These are phyloP conservation scores for Erucastrum elatum DNA, from an alignment of 345 rosid genomes.

Conservation along the genomic window DNA sequence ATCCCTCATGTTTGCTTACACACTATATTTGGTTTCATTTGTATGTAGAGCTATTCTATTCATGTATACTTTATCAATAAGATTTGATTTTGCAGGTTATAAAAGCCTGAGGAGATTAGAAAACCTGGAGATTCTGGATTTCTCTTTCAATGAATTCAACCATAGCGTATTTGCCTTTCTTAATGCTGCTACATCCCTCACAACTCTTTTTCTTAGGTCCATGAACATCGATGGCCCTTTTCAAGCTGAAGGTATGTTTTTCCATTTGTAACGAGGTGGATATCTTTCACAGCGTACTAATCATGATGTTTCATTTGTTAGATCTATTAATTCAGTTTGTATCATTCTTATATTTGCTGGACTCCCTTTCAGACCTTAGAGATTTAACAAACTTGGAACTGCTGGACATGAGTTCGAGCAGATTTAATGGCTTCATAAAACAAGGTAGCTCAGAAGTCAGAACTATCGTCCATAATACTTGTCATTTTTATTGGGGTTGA, in stretches of 20 bases:
- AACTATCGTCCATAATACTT: background rate
- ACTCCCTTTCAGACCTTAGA: background rate
- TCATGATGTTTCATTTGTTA: too few species aligned
- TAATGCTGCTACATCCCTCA: background rate
- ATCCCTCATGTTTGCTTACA: too few species aligned
- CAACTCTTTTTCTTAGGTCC: too few species aligned
- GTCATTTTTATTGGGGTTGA: too few species aligned
- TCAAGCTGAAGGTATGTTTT: too few species aligned
- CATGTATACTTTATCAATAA: background rate
- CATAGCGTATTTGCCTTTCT: background rate
- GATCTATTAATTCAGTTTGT: too few species aligned
- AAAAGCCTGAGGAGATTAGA: background rate
- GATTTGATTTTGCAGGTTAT: background rate
- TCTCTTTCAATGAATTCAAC: background rate
- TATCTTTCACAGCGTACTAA: background rate
- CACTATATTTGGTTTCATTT: too few species aligned
- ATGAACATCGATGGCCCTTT: too few species aligned
- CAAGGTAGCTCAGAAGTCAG: background rate
- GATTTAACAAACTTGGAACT: background rate
- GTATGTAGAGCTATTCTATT: too few species aligned
- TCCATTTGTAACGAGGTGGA: background rate
- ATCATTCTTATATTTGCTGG: background rate
- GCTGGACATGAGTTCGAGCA: background rate
- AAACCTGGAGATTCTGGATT: background rate
- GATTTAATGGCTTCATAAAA: background rate